A percentile compares a stretch with the other conserved stretches of the same genome.
Evolutionary conservation across 2,329 filamentous ascomycete genomes (phyloP).

Genomic region (Aspergillus hortae): DNA sequence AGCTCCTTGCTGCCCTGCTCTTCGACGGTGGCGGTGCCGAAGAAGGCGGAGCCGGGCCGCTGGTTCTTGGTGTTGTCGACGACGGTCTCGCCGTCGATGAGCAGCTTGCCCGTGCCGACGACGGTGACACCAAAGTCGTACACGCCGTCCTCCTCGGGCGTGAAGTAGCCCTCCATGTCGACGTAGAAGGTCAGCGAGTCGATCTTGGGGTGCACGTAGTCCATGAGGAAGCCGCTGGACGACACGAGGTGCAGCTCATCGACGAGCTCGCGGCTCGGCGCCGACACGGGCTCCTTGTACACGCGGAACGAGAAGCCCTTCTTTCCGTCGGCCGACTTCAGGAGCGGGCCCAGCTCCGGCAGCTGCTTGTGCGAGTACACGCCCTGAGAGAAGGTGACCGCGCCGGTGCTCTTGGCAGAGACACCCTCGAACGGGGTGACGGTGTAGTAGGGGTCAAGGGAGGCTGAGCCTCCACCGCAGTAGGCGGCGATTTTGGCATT

Average conservation of each 20-base stretch:
- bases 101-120: slow-evolving; percentile 63
- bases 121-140: slow-evolving; percentile 67
- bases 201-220: slow-evolving; percentile 54
- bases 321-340: slow-evolving; percentile 52
- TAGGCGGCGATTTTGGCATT: slow-evolving; percentile 48
- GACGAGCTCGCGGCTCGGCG: slow-evolving; percentile 47
- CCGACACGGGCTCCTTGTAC: slow-evolving; percentile 57
- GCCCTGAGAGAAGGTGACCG: slow-evolving; percentile 54
- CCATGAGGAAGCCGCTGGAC: slow-evolving; percentile 48
- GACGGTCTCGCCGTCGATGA: slow-evolving; percentile 59
- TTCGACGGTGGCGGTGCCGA: slow-evolving; percentile 62
- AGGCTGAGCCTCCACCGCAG: slow-evolving; percentile 64
- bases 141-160: slow-evolving; percentile 56
- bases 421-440: slow-evolving; percentile 45
- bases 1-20: slow-evolving; percentile 58
- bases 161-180: slow-evolving; percentile 59
- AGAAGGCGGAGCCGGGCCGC: slow-evolving; percentile 60
- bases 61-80: slow-evolving; percentile 66
- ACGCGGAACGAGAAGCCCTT: slow-evolving; percentile 60
- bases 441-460: slow-evolving; percentile 45
- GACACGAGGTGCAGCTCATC: slow-evolving; percentile 48
- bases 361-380: slow-evolving; percentile 64
- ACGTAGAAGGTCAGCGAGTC: slow-evolving; percentile 55
- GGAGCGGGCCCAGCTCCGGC: slow-evolving; percentile 54
- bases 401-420: slow-evolving; percentile 29